A percentile compares a stretch with the other conserved stretches of the same genome.
Evolutionary conservation across 306 rosid species (phyloP).

Genomic region (Amphicarpaea edgeworthii): DNA sequence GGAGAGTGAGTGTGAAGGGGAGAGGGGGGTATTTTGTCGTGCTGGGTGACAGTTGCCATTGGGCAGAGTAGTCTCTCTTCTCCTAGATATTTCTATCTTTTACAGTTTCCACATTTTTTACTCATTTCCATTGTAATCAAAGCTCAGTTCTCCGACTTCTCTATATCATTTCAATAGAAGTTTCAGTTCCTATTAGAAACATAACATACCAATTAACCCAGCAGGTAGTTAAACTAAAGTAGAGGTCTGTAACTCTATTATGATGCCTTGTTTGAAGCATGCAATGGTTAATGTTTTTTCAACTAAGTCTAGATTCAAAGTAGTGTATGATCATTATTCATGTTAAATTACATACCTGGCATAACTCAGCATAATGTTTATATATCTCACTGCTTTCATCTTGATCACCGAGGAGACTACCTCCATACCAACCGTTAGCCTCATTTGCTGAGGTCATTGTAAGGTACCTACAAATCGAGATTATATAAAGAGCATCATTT

Average conservation of each 20-base stretch:
- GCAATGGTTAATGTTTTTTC: not conserved
- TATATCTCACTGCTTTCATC: slow-evolving; percentile 87
- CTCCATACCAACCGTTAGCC: slow-evolving; percentile 92
- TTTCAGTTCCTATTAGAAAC: not conserved
- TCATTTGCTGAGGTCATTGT: slow-evolving; percentile 75
- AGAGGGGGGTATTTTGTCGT: not conserved
- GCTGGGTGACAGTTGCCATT: not conserved
- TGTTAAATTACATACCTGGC: slow-evolving; percentile 66
- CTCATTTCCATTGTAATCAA: not conserved
- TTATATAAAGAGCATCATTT: slow-evolving; percentile 39
- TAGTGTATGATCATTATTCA: not conserved
- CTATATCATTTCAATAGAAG: not conserved
- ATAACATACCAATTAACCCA: slow-evolving; percentile 16
- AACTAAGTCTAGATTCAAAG: slow-evolving; percentile 10
- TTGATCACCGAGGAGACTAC: slow-evolving; percentile 83
- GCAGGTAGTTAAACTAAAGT: slow-evolving; percentile 17
- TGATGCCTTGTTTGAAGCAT: slow-evolving; percentile 2
- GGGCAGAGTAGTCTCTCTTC: not conserved
- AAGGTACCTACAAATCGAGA: slow-evolving; percentile 68
- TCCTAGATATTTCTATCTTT: not conserved
- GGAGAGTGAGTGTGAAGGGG: not conserved
- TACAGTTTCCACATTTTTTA: not conserved
- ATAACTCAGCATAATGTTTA: slow-evolving; percentile 83
- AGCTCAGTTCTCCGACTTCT: not conserved
- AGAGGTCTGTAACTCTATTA: slow-evolving; percentile 5